These are phyloP conservation scores for Aaosphaeria arxii DNA, from an alignment of 2,329 filamentous ascomycete species.

Conservation along the genomic window DNA sequence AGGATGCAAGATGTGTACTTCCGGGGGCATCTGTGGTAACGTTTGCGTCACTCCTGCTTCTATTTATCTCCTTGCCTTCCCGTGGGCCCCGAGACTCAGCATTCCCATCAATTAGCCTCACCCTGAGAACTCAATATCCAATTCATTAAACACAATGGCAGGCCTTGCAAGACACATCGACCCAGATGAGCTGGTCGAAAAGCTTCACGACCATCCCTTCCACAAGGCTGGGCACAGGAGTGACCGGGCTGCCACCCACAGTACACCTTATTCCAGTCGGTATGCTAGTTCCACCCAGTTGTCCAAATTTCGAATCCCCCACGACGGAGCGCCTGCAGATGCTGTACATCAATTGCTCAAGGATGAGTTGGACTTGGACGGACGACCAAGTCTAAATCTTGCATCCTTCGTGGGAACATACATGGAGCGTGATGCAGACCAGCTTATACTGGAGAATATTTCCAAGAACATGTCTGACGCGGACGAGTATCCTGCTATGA, in stretches of 20 bases:
- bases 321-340: conserved; percentile 58
- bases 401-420: conserved; percentile 70
- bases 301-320: conserved; percentile 59
- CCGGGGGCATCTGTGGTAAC: background rate
- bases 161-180: conserved; percentile 52
- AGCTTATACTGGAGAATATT: conserved; percentile 66
- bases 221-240: conserved; percentile 38
- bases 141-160: conserved; percentile 36
- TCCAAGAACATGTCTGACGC: conserved; percentile 71
- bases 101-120: no score
- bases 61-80: background rate
- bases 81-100: no score
- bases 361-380: conserved; percentile 40
- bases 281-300: conserved; percentile 56
- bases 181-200: conserved; percentile 52
- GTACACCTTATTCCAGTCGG: conserved; percentile 56
- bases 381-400: conserved; percentile 63
- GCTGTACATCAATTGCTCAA: conserved; percentile 61
- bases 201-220: conserved; percentile 47
- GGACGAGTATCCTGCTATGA: conserved; percentile 45
- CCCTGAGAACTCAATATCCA: no score
- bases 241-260: conserved; percentile 46
- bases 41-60: conserved; percentile 2
- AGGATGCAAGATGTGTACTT: no score
- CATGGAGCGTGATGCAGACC: conserved; percentile 64